Evolutionary conservation across 768 basidiomycete genomes (phyloP).

Genomic region (Termitomyces sp.): DNA sequence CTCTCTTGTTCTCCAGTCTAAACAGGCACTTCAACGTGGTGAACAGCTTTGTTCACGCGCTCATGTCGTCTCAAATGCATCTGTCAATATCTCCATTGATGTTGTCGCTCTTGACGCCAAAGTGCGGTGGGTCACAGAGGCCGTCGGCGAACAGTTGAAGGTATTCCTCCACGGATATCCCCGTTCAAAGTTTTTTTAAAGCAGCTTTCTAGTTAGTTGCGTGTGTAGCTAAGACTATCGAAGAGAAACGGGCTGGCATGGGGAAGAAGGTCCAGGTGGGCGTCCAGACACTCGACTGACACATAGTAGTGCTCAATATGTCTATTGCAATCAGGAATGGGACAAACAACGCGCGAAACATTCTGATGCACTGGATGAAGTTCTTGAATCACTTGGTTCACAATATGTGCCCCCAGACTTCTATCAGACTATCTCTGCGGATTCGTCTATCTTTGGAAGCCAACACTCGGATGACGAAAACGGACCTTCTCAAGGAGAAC

Average conservation of each 20-base stretch:
- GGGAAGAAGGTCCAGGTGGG: slow-evolving; percentile 58
- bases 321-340: slow-evolving; percentile 51
- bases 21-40: slow-evolving; percentile 77
- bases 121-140: slow-evolving; percentile 71
- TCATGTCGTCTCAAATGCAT: slow-evolving; percentile 55
- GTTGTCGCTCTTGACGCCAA: slow-evolving; percentile 77
- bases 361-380: slow-evolving; percentile 55
- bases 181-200: background rate
- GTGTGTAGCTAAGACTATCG: slow-evolving; percentile 67
- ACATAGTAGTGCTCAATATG: background rate
- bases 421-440: slow-evolving; percentile 52
- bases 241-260: slow-evolving; percentile 61
- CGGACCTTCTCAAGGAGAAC: slow-evolving; percentile 17
- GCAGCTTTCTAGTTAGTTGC: slow-evolving; percentile 54
- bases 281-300: background rate
- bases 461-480: slow-evolving; percentile 50
- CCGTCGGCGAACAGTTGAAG: slow-evolving; percentile 72
- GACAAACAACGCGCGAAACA: slow-evolving; percentile 58
- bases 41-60: slow-evolving; percentile 71
- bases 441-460: slow-evolving; percentile 76
- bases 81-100: slow-evolving; percentile 63
- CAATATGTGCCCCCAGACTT: slow-evolving; percentile 78
- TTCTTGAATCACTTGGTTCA: slow-evolving; percentile 67
- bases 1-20: slow-evolving; percentile 73
- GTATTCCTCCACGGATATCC: slow-evolving; percentile 27